Percentiles rank a stretch among this genome's conserved stretches.
phyloP scores from a whole-genome alignment of 2,329 filamentous ascomycete genomes.

The Monosporascus sp. region DNA sequence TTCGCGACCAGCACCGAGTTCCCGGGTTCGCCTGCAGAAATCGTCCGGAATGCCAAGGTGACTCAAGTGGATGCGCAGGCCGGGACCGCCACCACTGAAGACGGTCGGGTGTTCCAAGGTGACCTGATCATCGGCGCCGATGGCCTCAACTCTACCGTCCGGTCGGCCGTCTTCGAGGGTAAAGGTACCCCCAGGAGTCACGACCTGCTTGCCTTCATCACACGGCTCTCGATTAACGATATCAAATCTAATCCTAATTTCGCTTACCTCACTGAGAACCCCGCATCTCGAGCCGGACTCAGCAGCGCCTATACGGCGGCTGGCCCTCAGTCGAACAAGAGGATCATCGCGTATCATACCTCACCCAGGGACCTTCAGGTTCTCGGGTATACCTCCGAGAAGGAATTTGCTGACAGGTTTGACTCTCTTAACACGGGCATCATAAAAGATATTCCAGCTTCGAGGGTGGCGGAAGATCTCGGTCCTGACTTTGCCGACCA shows the following conservation, averaged over 20 bases:
- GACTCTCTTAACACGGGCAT: conserved; percentile 14
- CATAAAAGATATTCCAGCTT: conserved; percentile 12
- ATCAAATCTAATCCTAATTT: conserved; percentile 10
- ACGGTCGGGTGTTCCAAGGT: conserved; percentile 13
- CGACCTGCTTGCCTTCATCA: conserved; percentile 13
- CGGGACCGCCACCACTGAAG: conserved; percentile 15
- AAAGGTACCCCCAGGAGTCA: conserved; percentile 6
- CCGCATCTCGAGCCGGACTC: conserved; percentile 12
- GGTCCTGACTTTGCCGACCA: conserved; percentile 8
- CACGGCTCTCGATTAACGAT: conserved; percentile 11
- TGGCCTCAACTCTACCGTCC: conserved; percentile 17
- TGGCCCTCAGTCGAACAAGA: conserved; percentile 7
- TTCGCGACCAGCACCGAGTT: conserved; percentile 13
- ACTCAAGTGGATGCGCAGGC: conserved; percentile 13
- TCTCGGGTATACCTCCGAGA: conserved; percentile 15
- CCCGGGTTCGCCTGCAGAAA: conserved; percentile 8
- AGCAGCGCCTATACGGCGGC: conserved; percentile 4
- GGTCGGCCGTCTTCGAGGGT: conserved; percentile 8
- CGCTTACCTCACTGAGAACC: conserved; percentile 10
- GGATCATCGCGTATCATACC: conserved; percentile 16
- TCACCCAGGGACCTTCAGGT: conserved; percentile 13
- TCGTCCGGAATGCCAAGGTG: conserved; percentile 15
- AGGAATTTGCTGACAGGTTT: conserved; percentile 14
- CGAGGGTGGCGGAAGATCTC: conserved; percentile 13
- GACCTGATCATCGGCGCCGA: conserved; percentile 21